These are phyloP conservation scores for Calonectria montana DNA, from an alignment of 2,329 filamentous ascomycete genomes.

Conservation along the genomic window DNA sequence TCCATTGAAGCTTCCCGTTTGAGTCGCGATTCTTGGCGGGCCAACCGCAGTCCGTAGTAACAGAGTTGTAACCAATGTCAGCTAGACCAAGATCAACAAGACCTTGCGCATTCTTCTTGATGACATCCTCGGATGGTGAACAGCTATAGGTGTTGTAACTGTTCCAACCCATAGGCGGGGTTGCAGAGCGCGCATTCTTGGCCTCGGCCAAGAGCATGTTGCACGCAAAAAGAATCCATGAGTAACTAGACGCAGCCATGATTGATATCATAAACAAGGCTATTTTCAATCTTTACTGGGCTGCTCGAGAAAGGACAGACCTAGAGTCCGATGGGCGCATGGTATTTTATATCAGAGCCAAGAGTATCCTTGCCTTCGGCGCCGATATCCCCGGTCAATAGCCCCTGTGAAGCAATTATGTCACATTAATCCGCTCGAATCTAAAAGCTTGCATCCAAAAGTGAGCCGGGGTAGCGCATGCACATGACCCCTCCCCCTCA, in stretches of 20 bases:
- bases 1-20: slow-evolving; percentile 62
- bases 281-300: background rate
- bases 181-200: slow-evolving; percentile 39
- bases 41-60: slow-evolving; percentile 72
- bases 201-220: background rate
- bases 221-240: slow-evolving; percentile 9
- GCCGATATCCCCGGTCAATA: background rate
- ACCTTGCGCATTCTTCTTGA: slow-evolving; percentile 60
- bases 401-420: background rate
- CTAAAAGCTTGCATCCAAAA: background rate
- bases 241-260: slow-evolving; percentile 1
- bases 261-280: background rate
- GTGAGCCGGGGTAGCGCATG: background rate
- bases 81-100: slow-evolving; percentile 63
- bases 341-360: background rate
- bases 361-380: background rate
- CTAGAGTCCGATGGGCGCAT: background rate
- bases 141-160: slow-evolving; percentile 62
- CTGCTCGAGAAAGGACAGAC: background rate
- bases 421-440: slow-evolving; percentile 17
- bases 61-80: slow-evolving; percentile 64
- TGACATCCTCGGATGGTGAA: slow-evolving; percentile 30
- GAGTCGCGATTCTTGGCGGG: slow-evolving; percentile 51
- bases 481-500: slow-evolving; percentile 9
- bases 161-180: slow-evolving; percentile 66